These are phyloP conservation scores for Neonectria coccinea DNA, from an alignment of 2,329 filamentous ascomycete species.

Conservation along the genomic window DNA sequence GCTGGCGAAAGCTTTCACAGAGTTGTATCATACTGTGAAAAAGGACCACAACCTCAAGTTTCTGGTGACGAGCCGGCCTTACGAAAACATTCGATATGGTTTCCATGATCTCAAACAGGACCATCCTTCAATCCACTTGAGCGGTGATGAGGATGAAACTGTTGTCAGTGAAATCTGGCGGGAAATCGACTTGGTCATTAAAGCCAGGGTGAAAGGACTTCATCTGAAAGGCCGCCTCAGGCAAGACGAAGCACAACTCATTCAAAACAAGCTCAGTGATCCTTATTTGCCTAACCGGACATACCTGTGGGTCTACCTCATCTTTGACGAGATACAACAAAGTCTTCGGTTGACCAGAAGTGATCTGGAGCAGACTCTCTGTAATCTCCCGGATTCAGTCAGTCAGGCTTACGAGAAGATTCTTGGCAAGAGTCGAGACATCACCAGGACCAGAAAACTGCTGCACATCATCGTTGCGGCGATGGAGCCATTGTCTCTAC, in stretches of 20 bases:
- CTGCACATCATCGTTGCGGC: slow-evolving; percentile 44
- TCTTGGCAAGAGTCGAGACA: slow-evolving; percentile 31
- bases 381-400: slow-evolving; percentile 35
- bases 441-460: slow-evolving; percentile 26
- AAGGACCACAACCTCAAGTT: slow-evolving; percentile 49
- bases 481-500: slow-evolving; percentile 37
- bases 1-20: slow-evolving; percentile 42
- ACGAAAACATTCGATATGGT: slow-evolving; percentile 38
- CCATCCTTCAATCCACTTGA: slow-evolving; percentile 33
- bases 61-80: slow-evolving; percentile 51
- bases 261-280: slow-evolving; percentile 25
- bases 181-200: slow-evolving; percentile 40
- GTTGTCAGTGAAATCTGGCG: slow-evolving; percentile 34
- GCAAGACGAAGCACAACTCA: slow-evolving; percentile 20
- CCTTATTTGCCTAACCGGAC: slow-evolving; percentile 34
- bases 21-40: slow-evolving; percentile 36
- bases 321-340: slow-evolving; percentile 29
- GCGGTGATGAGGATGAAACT: slow-evolving; percentile 35
- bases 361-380: slow-evolving; percentile 18
- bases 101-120: slow-evolving; percentile 29
- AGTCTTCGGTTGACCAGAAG: slow-evolving; percentile 16
- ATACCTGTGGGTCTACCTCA: slow-evolving; percentile 45
- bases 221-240: neutral
- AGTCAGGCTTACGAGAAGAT: slow-evolving; percentile 45
- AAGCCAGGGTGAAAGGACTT: slow-evolving; percentile 6